A percentile compares a stretch with the other conserved stretches of the same genome.
Conservation (phyloP, 768 basidiomycete species). For the Xerocomellus chrysenteron region DNA sequence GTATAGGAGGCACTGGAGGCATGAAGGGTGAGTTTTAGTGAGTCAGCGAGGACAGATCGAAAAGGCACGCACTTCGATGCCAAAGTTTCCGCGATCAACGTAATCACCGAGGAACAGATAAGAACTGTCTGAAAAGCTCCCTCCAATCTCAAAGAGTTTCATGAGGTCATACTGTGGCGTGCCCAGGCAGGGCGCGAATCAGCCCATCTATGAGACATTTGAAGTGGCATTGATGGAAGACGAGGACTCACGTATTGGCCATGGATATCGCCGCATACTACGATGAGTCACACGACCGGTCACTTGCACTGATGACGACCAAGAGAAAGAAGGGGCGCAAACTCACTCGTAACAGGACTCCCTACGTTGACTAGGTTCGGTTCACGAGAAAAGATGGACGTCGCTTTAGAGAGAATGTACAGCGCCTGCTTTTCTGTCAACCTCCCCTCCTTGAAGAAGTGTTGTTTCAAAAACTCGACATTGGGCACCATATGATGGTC, state of each 20-base stretch:
- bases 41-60: background rate
- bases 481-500: constrained; percentile 58
- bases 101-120: constrained; percentile 98
- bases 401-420: constrained; percentile 70
- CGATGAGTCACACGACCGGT: constrained; percentile 6
- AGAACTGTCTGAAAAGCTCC: constrained; percentile 74
- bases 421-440: constrained; percentile 84
- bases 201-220: constrained; percentile 5
- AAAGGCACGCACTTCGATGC: constrained; percentile 55
- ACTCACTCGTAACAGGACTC: constrained; percentile 88
- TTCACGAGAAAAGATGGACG: constrained; percentile 67
- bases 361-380: constrained; percentile 84
- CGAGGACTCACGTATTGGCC: constrained; percentile 81
- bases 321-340: background rate
- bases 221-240: background rate
- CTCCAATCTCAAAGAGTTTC: constrained; percentile 97
- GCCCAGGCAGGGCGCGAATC: background rate
- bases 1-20: constrained; percentile 77
- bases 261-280: constrained; percentile 96
- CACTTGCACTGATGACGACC: constrained; percentile 2
- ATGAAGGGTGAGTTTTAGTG: background rate
- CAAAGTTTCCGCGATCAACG: constrained; percentile 94
- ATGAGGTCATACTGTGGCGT: constrained; percentile 86
- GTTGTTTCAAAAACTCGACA: constrained; percentile 76
- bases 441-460: constrained; percentile 86